Conservation (phyloP, 345 rosid genomes). For the Ailanthus altissimus region DNA sequence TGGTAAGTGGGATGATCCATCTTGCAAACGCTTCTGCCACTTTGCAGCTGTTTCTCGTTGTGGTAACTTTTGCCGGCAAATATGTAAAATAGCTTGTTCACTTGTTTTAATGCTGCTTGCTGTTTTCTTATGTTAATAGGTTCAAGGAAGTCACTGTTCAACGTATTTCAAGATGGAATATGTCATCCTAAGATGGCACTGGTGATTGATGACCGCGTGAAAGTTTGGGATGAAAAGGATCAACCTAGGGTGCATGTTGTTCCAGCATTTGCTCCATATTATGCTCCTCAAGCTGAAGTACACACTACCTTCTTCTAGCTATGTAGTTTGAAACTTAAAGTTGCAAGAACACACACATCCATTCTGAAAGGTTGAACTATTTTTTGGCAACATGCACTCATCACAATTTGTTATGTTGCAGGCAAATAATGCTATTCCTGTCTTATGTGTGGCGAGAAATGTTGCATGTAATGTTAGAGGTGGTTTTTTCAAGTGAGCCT, state of each 20-base stretch:
- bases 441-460: constrained; percentile 88
- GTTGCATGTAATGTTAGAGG: constrained; percentile 97
- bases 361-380: neutral
- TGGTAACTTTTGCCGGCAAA: neutral
- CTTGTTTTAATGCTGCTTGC: neutral
- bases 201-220: constrained; percentile 94
- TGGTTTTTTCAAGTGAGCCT: constrained; percentile 88
- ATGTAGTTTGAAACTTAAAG: constrained; percentile 27
- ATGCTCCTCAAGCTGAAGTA: constrained; percentile 99
- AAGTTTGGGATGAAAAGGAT: constrained; percentile 99
- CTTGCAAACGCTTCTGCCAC: constrained; percentile 12
- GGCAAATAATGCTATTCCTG: constrained; percentile 78
- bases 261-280: constrained; percentile 98
- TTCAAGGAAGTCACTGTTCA: constrained; percentile 74
- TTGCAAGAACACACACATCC: constrained; percentile 8
- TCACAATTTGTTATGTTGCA: constrained; percentile 39
- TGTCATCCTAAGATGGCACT: constrained; percentile 98
- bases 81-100: neutral
- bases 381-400: constrained; percentile 19
- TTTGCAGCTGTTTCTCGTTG: constrained; percentile 14
- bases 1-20: constrained; percentile 48
- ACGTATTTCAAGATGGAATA: constrained; percentile 85
- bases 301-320: constrained; percentile 25
- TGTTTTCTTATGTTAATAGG: constrained; percentile 42
- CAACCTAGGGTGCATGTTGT: constrained; percentile 97